Percentiles rank a stretch among this genome's conserved stretches.
phyloP scores from a whole-genome alignment of 176 grass and related monocot genomes.

The Hsuehochloa calcarea region DNA sequence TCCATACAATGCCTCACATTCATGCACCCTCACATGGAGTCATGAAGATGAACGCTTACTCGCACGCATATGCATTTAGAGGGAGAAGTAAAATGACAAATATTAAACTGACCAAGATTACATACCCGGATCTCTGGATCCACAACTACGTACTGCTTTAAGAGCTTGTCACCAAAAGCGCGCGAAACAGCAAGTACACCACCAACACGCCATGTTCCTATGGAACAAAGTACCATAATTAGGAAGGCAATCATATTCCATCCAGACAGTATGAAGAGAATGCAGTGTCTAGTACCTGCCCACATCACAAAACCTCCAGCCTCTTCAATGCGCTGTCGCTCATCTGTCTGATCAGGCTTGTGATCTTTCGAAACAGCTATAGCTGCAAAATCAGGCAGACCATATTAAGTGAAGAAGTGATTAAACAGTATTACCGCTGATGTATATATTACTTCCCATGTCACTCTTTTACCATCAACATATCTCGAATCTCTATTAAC shows the following conservation, averaged over 20 bases:
- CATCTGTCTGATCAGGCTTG: slow-evolving; percentile 59
- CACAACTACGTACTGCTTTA: slow-evolving; percentile 55
- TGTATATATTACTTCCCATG: neutral
- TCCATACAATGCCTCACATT: neutral
- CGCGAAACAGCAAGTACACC: slow-evolving; percentile 65
- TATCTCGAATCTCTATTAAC: neutral
- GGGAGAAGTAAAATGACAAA: neutral
- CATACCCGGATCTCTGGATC: slow-evolving; percentile 61
- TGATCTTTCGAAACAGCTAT: slow-evolving; percentile 65
- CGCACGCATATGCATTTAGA: neutral
- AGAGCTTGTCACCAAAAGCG: slow-evolving; percentile 61
- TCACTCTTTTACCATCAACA: neutral
- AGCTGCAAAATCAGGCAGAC: slow-evolving; percentile 32
- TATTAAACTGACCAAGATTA: neutral
- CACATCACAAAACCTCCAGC: slow-evolving; percentile 71
- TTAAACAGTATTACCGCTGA: neutral
- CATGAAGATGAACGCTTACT: neutral
- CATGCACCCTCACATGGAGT: no score
- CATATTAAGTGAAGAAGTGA: neutral
- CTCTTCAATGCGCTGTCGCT: slow-evolving; percentile 61
- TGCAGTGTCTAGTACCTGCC: slow-evolving; percentile 36
- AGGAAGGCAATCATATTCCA: neutral
- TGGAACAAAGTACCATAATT: neutral
- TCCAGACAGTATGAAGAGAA: neutral
- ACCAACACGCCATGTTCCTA: slow-evolving; percentile 65